A percentile compares a stretch with the other conserved stretches of the same genome.
Evolutionary conservation across 306 rosid genomes (phyloP).

Genomic region (Inga oerstediana): DNA sequence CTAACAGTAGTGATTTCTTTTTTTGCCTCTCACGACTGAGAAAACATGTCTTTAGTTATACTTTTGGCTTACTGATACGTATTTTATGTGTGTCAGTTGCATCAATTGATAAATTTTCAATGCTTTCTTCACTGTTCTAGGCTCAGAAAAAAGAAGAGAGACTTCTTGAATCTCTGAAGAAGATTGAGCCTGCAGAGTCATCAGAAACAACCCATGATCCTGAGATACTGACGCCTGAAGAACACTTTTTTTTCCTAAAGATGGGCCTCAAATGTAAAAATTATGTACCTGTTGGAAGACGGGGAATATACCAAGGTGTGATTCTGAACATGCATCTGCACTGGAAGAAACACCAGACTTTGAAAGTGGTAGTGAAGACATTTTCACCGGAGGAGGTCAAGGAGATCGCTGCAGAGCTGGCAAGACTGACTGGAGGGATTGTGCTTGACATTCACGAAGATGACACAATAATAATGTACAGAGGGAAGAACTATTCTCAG

Average conservation of each 20-base stretch:
- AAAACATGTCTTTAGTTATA: conserved; percentile 15
- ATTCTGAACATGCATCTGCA: conserved; percentile 96
- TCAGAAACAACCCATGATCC: conserved; percentile 89
- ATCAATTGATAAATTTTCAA: conserved; percentile 9
- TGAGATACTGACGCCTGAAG: conserved; percentile 93
- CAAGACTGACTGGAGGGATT: conserved; percentile 87
- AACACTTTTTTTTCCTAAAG: conserved; percentile 91
- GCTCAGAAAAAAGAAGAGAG: conserved; percentile 83
- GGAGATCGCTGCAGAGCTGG: conserved; percentile 87
- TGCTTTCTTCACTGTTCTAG: conserved; percentile 45
- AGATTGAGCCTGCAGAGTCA: conserved; percentile 82
- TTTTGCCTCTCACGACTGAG: conserved; percentile 6
- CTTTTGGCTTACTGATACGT: not conserved
- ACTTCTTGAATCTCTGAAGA: conserved; percentile 67
- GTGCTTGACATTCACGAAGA: conserved; percentile 91
- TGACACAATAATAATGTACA: conserved; percentile 85
- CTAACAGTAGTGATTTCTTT: not conserved
- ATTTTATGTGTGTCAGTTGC: conserved; percentile 13
- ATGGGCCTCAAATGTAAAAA: conserved; percentile 93
- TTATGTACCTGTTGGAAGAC: conserved; percentile 92
- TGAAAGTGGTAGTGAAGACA: conserved; percentile 86
- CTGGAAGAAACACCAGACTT: conserved; percentile 97
- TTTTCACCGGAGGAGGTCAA: conserved; percentile 87
- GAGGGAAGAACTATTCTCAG: conserved; percentile 96
- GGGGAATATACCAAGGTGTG: conserved; percentile 96